A percentile compares a stretch with the other conserved stretches of the same genome.
phyloP scores from a whole-genome alignment of 116 monocot species.

The Iris pallida region DNA sequence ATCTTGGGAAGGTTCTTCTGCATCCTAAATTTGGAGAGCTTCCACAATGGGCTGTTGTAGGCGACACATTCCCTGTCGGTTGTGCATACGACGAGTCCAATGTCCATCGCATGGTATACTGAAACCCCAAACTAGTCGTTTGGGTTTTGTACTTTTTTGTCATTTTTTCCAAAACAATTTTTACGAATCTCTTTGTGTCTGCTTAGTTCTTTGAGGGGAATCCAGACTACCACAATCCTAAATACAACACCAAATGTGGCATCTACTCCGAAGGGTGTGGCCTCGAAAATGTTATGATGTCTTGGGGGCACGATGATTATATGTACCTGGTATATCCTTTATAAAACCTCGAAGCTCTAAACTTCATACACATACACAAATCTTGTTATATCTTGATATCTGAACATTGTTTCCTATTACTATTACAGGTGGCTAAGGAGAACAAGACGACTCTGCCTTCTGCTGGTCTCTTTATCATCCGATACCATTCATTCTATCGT shows the following conservation, averaged over 20 bases:
- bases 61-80: constrained; percentile 70
- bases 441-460: constrained; percentile 71
- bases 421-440: constrained; percentile 74
- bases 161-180: too few species aligned
- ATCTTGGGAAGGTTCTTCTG: constrained; percentile 73
- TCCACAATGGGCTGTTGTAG: constrained; percentile 73
- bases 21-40: constrained; percentile 52
- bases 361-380: too few species aligned
- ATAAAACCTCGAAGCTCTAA: background rate
- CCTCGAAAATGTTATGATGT: constrained; percentile 70
- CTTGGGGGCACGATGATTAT: constrained; percentile 86
- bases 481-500: constrained; percentile 94
- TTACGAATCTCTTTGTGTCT: background rate
- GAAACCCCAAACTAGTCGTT: background rate
- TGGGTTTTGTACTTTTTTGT: too few species aligned
- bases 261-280: constrained; percentile 69
- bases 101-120: constrained; percentile 42
- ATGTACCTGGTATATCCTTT: constrained; percentile 64
- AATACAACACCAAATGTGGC: constrained; percentile 51
- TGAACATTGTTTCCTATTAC: background rate
- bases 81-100: constrained; percentile 57
- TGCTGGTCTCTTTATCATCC: constrained; percentile 72
- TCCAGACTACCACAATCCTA: constrained; percentile 54
- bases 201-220: constrained; percentile 48
- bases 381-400: background rate